A percentile compares a stretch with the other conserved stretches of the same genome.
phyloP scores from a whole-genome alignment of 2,329 filamentous ascomycete genomes.

The Alternaria longipes region DNA sequence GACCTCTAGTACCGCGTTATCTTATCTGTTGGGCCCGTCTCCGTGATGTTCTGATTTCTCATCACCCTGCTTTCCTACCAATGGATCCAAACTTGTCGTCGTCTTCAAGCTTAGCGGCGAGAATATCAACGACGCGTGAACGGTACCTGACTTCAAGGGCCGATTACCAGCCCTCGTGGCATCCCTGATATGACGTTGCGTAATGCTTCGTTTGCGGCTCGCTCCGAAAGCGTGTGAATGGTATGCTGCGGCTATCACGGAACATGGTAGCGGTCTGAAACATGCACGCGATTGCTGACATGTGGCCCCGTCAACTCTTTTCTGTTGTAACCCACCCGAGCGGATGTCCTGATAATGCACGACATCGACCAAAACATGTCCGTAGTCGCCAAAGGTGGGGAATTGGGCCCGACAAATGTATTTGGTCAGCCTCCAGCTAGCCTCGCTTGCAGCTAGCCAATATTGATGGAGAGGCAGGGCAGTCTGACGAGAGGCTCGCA shows the following conservation, averaged over 20 bases:
- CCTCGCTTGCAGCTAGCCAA: background rate
- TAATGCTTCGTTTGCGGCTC: conserved; percentile 7
- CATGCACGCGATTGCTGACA: conserved; percentile 10
- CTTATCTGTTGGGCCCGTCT: background rate
- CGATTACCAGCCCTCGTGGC: conserved; percentile 7
- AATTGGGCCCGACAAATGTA: background rate
- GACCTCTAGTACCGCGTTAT: background rate
- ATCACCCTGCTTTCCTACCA: no score
- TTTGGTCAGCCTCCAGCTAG: background rate
- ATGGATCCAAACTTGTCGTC: background rate
- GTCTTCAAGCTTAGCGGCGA: background rate
- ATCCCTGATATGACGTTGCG: conserved; percentile 5
- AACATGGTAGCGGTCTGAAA: conserved; percentile 4
- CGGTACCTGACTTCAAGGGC: conserved; percentile 5
- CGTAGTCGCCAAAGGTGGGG: background rate
- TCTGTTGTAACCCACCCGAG: background rate
- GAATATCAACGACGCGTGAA: background rate
- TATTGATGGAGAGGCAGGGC: background rate
- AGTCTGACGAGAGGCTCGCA: background rate
- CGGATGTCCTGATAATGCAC: conserved; percentile 11
- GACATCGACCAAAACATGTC: conserved; percentile 8
- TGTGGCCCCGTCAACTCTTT: background rate
- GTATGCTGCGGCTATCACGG: conserved; percentile 16
- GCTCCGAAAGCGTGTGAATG: conserved; percentile 9
- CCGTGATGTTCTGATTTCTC: background rate